Conservation (phyloP, 352 stramenopile species). For the Globisporangium apiculatum region DNA sequence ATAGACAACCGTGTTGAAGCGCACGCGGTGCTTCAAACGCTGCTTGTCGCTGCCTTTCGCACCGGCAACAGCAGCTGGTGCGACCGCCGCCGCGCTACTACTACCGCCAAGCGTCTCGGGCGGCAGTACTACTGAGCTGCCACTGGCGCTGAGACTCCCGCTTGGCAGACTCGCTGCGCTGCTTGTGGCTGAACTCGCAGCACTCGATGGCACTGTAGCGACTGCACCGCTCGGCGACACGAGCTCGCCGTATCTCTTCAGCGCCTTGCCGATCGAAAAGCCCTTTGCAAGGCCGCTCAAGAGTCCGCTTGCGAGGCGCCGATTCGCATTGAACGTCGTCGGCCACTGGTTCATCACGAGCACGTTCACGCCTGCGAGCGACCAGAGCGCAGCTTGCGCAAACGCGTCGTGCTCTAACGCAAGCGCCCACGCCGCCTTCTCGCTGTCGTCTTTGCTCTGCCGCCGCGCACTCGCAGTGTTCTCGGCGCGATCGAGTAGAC, state of each 20-base stretch:
- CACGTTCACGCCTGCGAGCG: slow-evolving; percentile 66
- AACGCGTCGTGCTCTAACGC: slow-evolving; percentile 61
- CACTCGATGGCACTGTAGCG: slow-evolving; percentile 7
- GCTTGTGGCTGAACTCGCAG: background rate
- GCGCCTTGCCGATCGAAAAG: slow-evolving; percentile 48
- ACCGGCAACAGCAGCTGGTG: background rate
- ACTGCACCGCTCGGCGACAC: slow-evolving; percentile 6
- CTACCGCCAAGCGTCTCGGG: background rate
- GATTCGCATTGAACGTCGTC: slow-evolving; percentile 72
- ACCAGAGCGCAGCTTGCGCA: slow-evolving; percentile 60
- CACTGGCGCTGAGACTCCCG: background rate
- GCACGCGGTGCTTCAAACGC: slow-evolving; percentile 64
- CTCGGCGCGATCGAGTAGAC: slow-evolving; percentile 77
- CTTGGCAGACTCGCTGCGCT: slow-evolving; percentile 5
- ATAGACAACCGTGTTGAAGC: slow-evolving; percentile 65
- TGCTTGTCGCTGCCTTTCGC: slow-evolving; percentile 10
- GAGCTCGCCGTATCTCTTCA: slow-evolving; percentile 48
- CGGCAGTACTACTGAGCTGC: background rate
- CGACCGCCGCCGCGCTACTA: background rate
- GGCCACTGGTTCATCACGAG: slow-evolving; percentile 79
- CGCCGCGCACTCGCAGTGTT: slow-evolving; percentile 62
- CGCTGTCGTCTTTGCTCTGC: slow-evolving; percentile 83
- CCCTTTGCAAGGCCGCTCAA: slow-evolving; percentile 42
- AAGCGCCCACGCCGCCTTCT: slow-evolving; percentile 55
- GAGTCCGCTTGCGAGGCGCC: slow-evolving; percentile 41